These are phyloP conservation scores for Coemansia biformis DNA, from an alignment of 192 early-diverging fungal species.

Conservation along the genomic window DNA sequence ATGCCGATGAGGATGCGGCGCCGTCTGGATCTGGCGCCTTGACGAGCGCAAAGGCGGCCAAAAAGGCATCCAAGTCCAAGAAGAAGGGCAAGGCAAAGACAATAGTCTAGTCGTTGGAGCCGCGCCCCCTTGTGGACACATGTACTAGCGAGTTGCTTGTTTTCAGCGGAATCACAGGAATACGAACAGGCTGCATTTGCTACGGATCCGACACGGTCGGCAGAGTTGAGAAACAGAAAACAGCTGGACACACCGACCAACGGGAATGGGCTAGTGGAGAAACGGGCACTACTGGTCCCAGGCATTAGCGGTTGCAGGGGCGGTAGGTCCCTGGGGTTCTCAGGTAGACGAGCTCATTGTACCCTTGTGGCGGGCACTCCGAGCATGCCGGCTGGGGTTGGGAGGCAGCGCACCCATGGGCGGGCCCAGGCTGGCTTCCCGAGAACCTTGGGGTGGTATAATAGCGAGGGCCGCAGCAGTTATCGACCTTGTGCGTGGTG, in stretches of 20 bases:
- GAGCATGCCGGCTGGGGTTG: not conserved
- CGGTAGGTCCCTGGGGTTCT: conserved; percentile 22
- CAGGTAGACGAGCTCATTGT: conserved; percentile 30
- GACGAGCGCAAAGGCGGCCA: conserved; percentile 8
- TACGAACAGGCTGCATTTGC: too few relatives aligned
- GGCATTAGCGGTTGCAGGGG: conserved; percentile 38
- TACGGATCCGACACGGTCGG: too few relatives aligned
- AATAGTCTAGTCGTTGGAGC: too few relatives aligned
- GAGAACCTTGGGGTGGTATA: conserved; percentile 34
- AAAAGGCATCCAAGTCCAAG: conserved; percentile 36
- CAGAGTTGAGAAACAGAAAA: too few relatives aligned
- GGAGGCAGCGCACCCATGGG: not conserved
- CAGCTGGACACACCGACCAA: too few relatives aligned
- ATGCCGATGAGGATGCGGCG: not conserved
- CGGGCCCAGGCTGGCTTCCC: not conserved
- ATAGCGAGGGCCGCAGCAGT: conserved; percentile 17
- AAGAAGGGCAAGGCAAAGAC: conserved; percentile 44
- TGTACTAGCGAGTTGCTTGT: too few relatives aligned
- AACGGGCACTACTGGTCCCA: too few relatives aligned
- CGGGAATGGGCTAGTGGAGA: too few relatives aligned
- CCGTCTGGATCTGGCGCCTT: conserved; percentile 6
- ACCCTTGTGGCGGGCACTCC: not conserved
- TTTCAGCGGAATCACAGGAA: too few relatives aligned
- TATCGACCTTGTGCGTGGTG: conserved; percentile 40
- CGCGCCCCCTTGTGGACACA: too few relatives aligned